Evolutionary conservation across 768 basidiomycete genomes (phyloP).

Genomic region (Lactarius deliciosus): DNA sequence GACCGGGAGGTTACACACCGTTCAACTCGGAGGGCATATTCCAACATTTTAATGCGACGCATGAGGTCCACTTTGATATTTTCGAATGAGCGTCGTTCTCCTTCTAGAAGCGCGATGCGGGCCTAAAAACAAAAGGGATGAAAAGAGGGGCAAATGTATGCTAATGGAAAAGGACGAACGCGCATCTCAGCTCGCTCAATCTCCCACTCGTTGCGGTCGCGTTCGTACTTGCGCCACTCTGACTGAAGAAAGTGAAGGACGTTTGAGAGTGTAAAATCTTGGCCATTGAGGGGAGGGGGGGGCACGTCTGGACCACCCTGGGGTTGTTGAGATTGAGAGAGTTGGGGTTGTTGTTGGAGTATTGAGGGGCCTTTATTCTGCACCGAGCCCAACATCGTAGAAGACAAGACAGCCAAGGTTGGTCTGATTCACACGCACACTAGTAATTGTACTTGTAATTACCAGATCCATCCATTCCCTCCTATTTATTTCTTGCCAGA

Average conservation of each 20-base stretch:
- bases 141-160: constrained; percentile 30
- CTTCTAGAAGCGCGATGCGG: constrained; percentile 94
- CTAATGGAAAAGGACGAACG: constrained; percentile 50
- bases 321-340: constrained; percentile 52
- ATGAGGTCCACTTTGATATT: constrained; percentile 95
- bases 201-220: constrained; percentile 99
- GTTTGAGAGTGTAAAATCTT: constrained; percentile 90
- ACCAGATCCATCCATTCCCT: neutral
- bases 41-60: constrained; percentile 98
- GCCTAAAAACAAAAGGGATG: constrained; percentile 53
- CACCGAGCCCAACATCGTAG: constrained; percentile 67
- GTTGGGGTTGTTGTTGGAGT: constrained; percentile 56
- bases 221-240: constrained; percentile 96
- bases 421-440: neutral
- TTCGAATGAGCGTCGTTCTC: constrained; percentile 95
- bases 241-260: constrained; percentile 98
- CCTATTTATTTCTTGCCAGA: constrained; percentile 65
- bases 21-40: constrained; percentile 95
- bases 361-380: constrained; percentile 44
- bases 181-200: constrained; percentile 99
- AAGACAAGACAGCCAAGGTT: constrained; percentile 27
- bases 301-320: constrained; percentile 54
- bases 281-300: constrained; percentile 80
- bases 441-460: constrained; percentile 1
- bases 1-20: constrained; percentile 56